A percentile compares a stretch with the other conserved stretches of the same genome.
Evolutionary conservation across 1,284 basidiomycete genomes (phyloP).

Genomic region (Ceratobasidium sp.): DNA sequence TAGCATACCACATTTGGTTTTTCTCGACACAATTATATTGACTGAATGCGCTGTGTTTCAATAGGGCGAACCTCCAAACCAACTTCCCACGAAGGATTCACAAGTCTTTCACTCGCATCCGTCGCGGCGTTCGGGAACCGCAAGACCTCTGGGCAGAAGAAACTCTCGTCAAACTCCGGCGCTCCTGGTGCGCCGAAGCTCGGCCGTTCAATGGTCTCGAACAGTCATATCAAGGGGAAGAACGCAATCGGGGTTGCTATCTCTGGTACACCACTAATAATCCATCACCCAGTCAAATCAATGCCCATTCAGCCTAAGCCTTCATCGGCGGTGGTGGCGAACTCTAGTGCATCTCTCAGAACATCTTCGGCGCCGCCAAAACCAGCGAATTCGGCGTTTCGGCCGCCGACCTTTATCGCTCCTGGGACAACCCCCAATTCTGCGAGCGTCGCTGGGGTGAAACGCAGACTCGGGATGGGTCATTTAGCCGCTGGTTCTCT

Average conservation of each 20-base stretch:
- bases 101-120: constrained; percentile 37
- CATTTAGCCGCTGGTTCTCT: constrained; percentile 31
- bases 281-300: constrained; percentile 4
- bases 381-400: constrained; percentile 45
- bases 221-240: constrained; percentile 26
- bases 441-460: constrained; percentile 37
- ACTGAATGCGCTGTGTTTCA: constrained; percentile 23
- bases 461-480: constrained; percentile 41
- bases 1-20: background rate
- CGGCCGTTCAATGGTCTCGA: constrained; percentile 4
- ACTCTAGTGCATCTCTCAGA: constrained; percentile 17
- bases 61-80: constrained; percentile 18
- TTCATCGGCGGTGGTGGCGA: constrained; percentile 2
- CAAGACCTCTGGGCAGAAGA: constrained; percentile 15
- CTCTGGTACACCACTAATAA: background rate
- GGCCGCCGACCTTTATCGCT: constrained; percentile 46
- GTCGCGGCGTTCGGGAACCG: constrained; percentile 13
- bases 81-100: constrained; percentile 39
- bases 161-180: background rate
- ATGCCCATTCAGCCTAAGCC: constrained; percentile 6
- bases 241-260: constrained; percentile 31
- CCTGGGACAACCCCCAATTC: constrained; percentile 38
- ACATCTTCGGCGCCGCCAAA: constrained; percentile 31
- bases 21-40: constrained; percentile 4
- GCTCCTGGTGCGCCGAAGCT: constrained; percentile 21